Evolutionary conservation across 2,329 filamentous ascomycete genomes (phyloP).

Genomic region (Cercospora brassicicola): DNA sequence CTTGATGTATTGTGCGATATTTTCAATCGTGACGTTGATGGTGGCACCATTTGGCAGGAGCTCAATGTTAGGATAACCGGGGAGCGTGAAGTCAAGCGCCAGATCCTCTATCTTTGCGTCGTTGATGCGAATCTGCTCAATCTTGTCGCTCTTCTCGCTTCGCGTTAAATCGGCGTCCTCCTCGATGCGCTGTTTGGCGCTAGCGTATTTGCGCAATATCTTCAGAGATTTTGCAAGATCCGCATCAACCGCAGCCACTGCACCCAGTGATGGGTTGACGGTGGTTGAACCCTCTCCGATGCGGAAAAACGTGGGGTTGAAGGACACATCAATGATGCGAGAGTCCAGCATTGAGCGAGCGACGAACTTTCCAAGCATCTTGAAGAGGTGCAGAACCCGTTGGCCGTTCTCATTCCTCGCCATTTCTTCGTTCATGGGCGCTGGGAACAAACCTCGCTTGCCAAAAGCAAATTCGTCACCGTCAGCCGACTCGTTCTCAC

Average conservation of each 20-base stretch:
- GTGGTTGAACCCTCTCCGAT: slow-evolving; percentile 70
- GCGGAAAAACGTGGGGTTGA: slow-evolving; percentile 97
- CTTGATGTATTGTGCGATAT: slow-evolving; percentile 85
- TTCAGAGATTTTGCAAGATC: slow-evolving; percentile 82
- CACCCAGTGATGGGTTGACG: slow-evolving; percentile 80
- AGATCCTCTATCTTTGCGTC: slow-evolving; percentile 81
- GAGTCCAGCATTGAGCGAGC: slow-evolving; percentile 98
- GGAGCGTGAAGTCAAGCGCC: slow-evolving; percentile 89
- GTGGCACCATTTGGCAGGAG: slow-evolving; percentile 73
- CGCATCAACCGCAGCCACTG: slow-evolving; percentile 85
- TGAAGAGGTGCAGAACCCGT: slow-evolving; percentile 84
- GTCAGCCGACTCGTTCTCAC: slow-evolving; percentile 76
- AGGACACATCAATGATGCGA: slow-evolving; percentile 93
- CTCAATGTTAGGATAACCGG: slow-evolving; percentile 85
- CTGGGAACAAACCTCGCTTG: slow-evolving; percentile 82
- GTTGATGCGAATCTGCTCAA: slow-evolving; percentile 70
- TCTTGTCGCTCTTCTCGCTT: slow-evolving; percentile 68
- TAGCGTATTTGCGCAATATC: slow-evolving; percentile 80
- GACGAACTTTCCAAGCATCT: slow-evolving; percentile 93
- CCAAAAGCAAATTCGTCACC: slow-evolving; percentile 81
- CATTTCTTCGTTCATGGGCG: slow-evolving; percentile 81
- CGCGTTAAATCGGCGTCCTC: slow-evolving; percentile 65
- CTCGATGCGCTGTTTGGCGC: slow-evolving; percentile 79
- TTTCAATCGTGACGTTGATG: slow-evolving; percentile 78
- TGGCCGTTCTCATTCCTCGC: slow-evolving; percentile 74